phyloP scores from a whole-genome alignment of 2,329 filamentous ascomycete species.

The Pseudohalonectria lignicola region DNA sequence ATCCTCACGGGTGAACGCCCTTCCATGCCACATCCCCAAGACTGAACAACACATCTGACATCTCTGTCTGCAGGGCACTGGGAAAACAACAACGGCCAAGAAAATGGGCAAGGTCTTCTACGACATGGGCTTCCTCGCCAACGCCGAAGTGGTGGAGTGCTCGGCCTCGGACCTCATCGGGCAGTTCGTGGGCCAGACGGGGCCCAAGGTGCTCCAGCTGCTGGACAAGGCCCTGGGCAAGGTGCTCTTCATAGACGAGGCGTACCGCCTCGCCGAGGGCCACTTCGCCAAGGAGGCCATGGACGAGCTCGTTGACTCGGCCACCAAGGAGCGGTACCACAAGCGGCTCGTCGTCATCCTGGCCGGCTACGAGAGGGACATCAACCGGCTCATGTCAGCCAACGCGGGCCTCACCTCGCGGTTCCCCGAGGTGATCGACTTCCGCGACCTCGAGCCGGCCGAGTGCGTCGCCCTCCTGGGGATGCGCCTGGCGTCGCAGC shows the following conservation, averaged over 20 bases:
- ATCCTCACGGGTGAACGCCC: too few species aligned
- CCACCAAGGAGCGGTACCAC: slow-evolving; percentile 44
- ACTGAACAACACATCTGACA: too few species aligned
- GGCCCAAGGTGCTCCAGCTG: slow-evolving; percentile 49
- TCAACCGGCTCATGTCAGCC: slow-evolving; percentile 47
- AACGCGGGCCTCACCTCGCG: slow-evolving; percentile 55
- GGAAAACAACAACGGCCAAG: slow-evolving; percentile 62
- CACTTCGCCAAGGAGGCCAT: slow-evolving; percentile 45
- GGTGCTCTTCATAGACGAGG: slow-evolving; percentile 63
- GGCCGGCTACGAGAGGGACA: slow-evolving; percentile 57
- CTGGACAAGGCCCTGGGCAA: slow-evolving; percentile 53
- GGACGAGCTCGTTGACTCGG: slow-evolving; percentile 39
- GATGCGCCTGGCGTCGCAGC: slow-evolving; percentile 15
- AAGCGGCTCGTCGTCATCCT: slow-evolving; percentile 55
- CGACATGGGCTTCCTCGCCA: slow-evolving; percentile 57
- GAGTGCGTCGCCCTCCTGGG: slow-evolving; percentile 34
- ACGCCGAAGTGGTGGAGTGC: slow-evolving; percentile 49
- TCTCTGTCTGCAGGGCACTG: slow-evolving; percentile 59
- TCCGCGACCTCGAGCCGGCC: slow-evolving; percentile 29
- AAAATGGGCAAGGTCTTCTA: slow-evolving; percentile 69
- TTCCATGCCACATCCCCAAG: too few species aligned
- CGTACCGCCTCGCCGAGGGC: slow-evolving; percentile 51
- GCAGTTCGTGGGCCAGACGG: slow-evolving; percentile 58
- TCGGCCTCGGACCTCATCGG: slow-evolving; percentile 61
- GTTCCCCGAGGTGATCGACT: slow-evolving; percentile 52